Base-by-base conservation (phyloP, 371 early-diverging fungal species). In the Mortierella sp. region DNA sequence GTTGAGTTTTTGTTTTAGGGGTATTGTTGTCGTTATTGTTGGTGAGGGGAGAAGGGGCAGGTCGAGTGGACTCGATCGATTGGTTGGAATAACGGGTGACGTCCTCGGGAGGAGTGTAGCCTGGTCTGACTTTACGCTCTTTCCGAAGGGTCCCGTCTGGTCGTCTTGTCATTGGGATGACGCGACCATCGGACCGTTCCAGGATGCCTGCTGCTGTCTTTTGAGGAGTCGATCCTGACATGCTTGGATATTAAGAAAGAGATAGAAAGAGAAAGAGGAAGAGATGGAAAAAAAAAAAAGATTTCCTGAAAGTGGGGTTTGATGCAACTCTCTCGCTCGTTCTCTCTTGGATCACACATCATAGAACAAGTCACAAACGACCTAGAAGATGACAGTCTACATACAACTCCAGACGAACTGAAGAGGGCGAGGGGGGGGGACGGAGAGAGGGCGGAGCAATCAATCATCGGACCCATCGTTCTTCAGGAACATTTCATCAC, bases 131-230 rank as follows among this genome's bases (percentile, higher is more conserved):
- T 67, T 87, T 86, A 60, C 88, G 85, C 61, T 91, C 93, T 62
- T 87, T 88, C 65, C 93, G 86, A 60, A 87, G 62, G 14, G 88
- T 82, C 47, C 93, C 93, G 69, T 93, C 93, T 1, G 93, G 84
- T n/a, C 93, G 86, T 44, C 84, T 86, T 28, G 84, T 82, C 53
- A 85, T 84, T 21, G 89, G 89, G 23, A 91, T 86, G 62, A 86
- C 83, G 4, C 89, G 86, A 26, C 84, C 84, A 52, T 72, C 69
- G 7, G 65, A 67, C 45, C 57, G 47, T 45, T 63, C 58, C 23
- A 64, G 74, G 43, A 75, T 75, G 19, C 76, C 76, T 11, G 76
- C 52, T 45, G 67, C 29, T 7, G 68, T 60, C 56, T 62, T 57
- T 64, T 65, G 15, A 51, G 66, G 48, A 30, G 61, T n/a, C 16